Evolutionary conservation across 345 rosid species (phyloP).

Genomic region (Moricandia moricandioides): DNA sequence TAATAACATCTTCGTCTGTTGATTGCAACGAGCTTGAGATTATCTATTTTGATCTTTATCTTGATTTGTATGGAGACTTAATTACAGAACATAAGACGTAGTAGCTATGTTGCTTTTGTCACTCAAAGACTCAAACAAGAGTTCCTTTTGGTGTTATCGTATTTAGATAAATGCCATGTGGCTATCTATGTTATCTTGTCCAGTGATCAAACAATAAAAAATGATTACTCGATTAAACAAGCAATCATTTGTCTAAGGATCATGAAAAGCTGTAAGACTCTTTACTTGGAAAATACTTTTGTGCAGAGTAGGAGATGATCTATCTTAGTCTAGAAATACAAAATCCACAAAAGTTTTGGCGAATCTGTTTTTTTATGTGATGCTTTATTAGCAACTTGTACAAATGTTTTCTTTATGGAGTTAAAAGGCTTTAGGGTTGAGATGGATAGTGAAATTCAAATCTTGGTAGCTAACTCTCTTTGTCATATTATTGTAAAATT

Average conservation of each 20-base stretch:
- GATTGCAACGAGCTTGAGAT: constrained; percentile 14
- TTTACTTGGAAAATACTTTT: neutral
- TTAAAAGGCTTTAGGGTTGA: neutral
- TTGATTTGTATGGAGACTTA: neutral
- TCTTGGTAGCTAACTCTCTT: neutral
- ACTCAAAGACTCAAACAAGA: neutral
- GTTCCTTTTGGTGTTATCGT: neutral
- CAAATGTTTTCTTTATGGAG: neutral
- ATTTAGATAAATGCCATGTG: constrained; percentile 6
- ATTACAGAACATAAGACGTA: neutral
- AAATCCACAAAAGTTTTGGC: neutral
- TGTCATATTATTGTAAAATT: neutral
- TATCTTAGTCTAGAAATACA: neutral
- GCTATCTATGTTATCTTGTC: constrained; percentile 23
- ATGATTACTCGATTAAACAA: neutral
- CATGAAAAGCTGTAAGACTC: neutral
- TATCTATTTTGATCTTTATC: neutral
- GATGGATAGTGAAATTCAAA: neutral
- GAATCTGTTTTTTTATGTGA: neutral
- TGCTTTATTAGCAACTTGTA: neutral
- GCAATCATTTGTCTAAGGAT: neutral
- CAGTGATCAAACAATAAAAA: neutral
- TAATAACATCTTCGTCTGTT: neutral
- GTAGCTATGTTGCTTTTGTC: neutral
- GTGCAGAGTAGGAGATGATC: neutral